Percentiles rank a stretch among this genome's conserved stretches.
These are phyloP conservation scores for Prunus dulcis DNA, from an alignment of 306 rosid genomes.

Conservation along the genomic window DNA sequence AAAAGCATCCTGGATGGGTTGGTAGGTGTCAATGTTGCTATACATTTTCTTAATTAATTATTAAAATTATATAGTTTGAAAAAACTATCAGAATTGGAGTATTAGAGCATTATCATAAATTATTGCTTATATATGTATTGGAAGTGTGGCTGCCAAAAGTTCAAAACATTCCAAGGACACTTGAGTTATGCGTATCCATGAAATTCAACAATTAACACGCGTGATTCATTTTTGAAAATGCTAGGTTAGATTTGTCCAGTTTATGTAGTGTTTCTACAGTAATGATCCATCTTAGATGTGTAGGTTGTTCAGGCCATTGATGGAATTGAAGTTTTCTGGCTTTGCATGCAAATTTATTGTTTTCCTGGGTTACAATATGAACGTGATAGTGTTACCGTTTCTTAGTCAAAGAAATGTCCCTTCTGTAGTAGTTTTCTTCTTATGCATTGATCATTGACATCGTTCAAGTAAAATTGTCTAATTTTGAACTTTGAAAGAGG, in stretches of 20 bases:
- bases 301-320: background rate
- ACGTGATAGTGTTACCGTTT: background rate
- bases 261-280: background rate
- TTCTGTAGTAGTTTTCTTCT: background rate
- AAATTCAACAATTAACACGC: background rate
- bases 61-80: background rate
- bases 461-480: background rate
- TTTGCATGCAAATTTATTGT: background rate
- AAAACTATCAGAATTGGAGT: background rate
- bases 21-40: slow-evolving; percentile 51
- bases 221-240: background rate
- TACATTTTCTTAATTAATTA: background rate
- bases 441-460: background rate
- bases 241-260: background rate
- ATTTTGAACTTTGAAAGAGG: background rate
- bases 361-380: background rate
- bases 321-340: background rate
- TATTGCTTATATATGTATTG: background rate
- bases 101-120: background rate
- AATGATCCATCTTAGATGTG: background rate
- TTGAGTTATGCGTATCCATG: background rate
- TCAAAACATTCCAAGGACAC: background rate
- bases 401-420: background rate
- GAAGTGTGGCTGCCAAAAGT: background rate
- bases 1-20: slow-evolving; percentile 99